These are phyloP conservation scores for Phytophthora boehmeriae DNA, from an alignment of 352 stramenopile species.

Conservation along the genomic window DNA sequence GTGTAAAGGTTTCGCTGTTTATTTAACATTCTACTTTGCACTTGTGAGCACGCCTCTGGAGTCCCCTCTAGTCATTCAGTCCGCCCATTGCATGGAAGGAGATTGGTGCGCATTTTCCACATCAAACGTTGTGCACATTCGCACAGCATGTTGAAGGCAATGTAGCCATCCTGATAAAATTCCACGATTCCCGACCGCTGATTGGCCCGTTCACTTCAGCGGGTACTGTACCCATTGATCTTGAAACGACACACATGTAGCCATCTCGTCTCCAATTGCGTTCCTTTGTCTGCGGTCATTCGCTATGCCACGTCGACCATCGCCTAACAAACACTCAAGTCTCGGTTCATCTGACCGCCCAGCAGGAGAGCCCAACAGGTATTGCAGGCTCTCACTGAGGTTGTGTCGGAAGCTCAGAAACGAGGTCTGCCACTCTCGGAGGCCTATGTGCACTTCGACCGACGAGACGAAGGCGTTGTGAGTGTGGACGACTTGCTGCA, in stretches of 20 bases:
- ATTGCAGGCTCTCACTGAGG: constrained; percentile 46
- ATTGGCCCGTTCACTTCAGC: constrained; percentile 33
- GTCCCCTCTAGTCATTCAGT: too few species aligned
- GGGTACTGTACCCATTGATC: constrained; percentile 18
- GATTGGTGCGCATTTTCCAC: constrained; percentile 1
- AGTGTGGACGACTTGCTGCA: constrained; percentile 58
- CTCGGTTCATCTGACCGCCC: not conserved
- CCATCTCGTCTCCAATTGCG: constrained; percentile 22
- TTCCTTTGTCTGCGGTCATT: not conserved
- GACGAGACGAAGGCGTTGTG: constrained; percentile 46
- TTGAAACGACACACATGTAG: constrained; percentile 25
- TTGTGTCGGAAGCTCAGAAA: constrained; percentile 51
- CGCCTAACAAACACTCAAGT: not conserved
- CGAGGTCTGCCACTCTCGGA: constrained; percentile 55
- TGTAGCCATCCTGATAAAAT: constrained; percentile 18
- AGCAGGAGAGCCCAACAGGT: constrained; percentile 22
- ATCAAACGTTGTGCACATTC: not conserved
- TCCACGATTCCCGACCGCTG: constrained; percentile 18
- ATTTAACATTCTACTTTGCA: too few species aligned
- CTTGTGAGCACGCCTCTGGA: too few species aligned
- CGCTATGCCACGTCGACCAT: constrained; percentile 16
- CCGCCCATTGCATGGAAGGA: not conserved
- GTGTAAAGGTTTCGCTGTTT: too few species aligned
- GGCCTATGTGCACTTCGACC: constrained; percentile 70
- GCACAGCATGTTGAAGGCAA: not conserved